Percentiles rank a stretch among this genome's conserved stretches.
phyloP scores from a whole-genome alignment of 108 stramenopile genomes.

The Cyclostephanos tholiformis region DNA sequence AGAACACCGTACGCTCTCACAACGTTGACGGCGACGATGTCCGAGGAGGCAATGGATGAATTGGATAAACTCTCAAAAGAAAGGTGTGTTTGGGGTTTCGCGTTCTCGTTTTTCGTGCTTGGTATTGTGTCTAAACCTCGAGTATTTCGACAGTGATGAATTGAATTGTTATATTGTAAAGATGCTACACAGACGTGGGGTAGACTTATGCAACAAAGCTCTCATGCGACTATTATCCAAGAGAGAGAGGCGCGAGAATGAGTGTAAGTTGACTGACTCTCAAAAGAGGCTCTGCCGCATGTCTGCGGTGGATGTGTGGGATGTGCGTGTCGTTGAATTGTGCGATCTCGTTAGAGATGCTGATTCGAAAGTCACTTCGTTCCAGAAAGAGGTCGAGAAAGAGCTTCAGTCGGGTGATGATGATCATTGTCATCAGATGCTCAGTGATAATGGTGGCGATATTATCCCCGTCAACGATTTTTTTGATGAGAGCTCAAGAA shows the following conservation, averaged over 20 bases:
- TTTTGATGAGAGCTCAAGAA: neutral
- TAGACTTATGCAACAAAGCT: constrained; percentile 9
- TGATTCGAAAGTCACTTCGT: constrained; percentile 8
- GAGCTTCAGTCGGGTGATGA: neutral
- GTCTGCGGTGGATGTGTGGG: constrained; percentile 7
- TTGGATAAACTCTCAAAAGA: neutral
- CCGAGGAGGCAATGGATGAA: neutral
- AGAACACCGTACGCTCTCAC: neutral
- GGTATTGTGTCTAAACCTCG: neutral
- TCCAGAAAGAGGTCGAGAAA: constrained; percentile 11
- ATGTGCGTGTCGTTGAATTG: constrained; percentile 3
- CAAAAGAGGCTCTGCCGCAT: constrained; percentile 9
- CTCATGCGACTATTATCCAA: constrained; percentile 7
- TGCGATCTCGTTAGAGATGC: constrained; percentile 5
- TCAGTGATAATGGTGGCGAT: neutral
- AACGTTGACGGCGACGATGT: neutral
- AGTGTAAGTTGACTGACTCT: neutral
- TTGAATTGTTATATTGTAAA: neutral
- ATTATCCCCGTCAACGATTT: neutral
- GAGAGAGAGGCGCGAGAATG: constrained; percentile 11
- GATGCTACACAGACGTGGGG: constrained; percentile 5
- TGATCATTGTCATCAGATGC: neutral
- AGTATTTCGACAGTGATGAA: neutral
- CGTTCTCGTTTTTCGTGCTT: neutral
- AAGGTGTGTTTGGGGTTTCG: neutral